Base-by-base conservation (phyloP, 2,329 filamentous ascomycete species). In the Sclerotinia subarctica region DNA sequence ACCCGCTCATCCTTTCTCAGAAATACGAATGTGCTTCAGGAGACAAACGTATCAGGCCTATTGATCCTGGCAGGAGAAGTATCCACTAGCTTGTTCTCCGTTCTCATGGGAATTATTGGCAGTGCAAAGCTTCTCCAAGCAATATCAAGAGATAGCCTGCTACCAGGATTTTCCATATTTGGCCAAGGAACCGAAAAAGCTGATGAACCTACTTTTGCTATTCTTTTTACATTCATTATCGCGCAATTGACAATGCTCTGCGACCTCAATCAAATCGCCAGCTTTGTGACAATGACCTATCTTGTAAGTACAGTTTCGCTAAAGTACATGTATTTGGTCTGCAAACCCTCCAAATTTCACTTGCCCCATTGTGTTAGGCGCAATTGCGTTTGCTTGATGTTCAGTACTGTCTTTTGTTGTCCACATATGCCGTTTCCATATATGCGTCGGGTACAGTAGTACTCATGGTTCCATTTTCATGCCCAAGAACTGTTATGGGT, bases 241-340 rank as follows among this genome's bases (percentile, higher is more conserved):
- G 88, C 92, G 0, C 93, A 96, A 76, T 72, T 94, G 38, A 92
- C 92, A 0, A 89, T 96, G 79, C 85, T 96, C 63, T 90, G 91
- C 56, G 88, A 96, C 74, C 86, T 96, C 72, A 95, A 96, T 77
- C 90, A 92, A 75, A 96, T 96, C 73, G 93, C 93, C 7, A 94
- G 92, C 0, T 88, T 96, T 68, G 92, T 96, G 57, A 94, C 93
- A 2, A 96, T 96, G 91, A 91, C 91, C 21, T 96, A 95, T 76
- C 86, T 95, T 75, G 85, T 85, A 76, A 77, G 80, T 74, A 24
- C 11, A 17, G 13, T 60, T 52, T 51, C 19, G 17, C 32, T 53
- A 29, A 57, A n/a, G 2, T 44, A 6, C 52, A 21, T 51, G 29
- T 42, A 42, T 42, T 35, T 38, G 35, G 13, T 32, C 15, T 46